Base-by-base conservation (phyloP, 2,329 filamentous ascomycete species). In the Aspergillus jensenii region DNA sequence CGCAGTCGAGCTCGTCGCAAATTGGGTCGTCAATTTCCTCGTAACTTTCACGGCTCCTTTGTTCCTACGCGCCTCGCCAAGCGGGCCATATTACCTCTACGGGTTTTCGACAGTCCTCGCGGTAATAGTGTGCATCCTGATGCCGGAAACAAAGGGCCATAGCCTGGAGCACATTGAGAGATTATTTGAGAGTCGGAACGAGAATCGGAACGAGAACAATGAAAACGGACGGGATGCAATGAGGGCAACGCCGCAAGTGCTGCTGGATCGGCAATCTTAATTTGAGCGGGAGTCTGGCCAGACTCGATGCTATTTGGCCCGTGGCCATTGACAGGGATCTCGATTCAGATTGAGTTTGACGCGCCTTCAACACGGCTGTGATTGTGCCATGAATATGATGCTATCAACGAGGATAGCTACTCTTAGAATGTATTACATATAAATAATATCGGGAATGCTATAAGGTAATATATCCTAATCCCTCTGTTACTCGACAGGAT, bases 111-210 rank as follows among this genome's bases (percentile, higher is more conserved):
- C 60, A 3, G 33, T 62, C 4, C 33, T 60, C 11, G 55, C 60
- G 8, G 58, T 62, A 9, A 40, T 50, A 2, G 58, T 62, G 5
- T 62, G 58, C 39, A 44, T 62, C 33, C n/a, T 59, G 43, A 62
- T 62, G 60, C 60, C 60, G 15, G 60, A 62, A 51, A 62, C 60
- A 4, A 62, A 62, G 52, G 60, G 60, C 3, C 55, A 46, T 27
- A 62, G 58, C 15, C 40, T 62, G 17, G 60, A 62, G 40, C 37
- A 50, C 15, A 62, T 60, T 48, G 60, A 62, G 45, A 40, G 31
- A 7, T 45, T 62, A 37, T 58, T 62, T 15, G 58, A 60, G 23
- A 31, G 9, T 11, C 27, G 8, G 27, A 6, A 21, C 21, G 3
- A 21, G 21, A 21, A 21, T 21, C 21, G 21, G 15, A 17, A 7